Evolutionary conservation across 2,329 filamentous ascomycete genomes (phyloP).

Genomic region (Fusarium citri): DNA sequence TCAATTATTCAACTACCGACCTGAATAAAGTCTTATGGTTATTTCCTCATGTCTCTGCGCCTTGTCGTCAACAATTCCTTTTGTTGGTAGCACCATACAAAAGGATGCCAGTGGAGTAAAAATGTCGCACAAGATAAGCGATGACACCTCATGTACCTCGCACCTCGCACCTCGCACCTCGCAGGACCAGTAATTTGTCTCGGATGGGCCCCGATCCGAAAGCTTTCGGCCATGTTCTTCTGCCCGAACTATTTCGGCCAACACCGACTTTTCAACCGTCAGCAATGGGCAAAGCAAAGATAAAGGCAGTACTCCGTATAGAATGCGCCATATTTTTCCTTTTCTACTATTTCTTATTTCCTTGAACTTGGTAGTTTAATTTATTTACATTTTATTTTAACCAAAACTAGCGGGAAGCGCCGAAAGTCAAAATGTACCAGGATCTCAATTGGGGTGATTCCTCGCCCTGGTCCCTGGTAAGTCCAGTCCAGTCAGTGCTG

Average conservation of each 20-base stretch:
- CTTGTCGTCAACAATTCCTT: not conserved
- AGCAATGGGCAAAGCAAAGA: not conserved
- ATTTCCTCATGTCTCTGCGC: not conserved
- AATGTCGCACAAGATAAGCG: not conserved
- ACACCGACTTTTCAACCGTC: conserved; percentile 24
- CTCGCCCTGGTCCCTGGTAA: not conserved
- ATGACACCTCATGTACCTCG: not conserved
- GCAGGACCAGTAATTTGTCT: not conserved
- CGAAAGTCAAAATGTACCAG: conserved; percentile 4
- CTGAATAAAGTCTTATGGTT: not conserved
- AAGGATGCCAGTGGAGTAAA: not conserved
- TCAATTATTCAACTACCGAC: not conserved
- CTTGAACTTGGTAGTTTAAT: not conserved
- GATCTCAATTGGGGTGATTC: not conserved
- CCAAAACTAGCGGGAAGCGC: not conserved
- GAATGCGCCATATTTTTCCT: not conserved
- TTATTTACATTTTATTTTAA: not conserved
- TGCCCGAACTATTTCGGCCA: conserved; percentile 29
- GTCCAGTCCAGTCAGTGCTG: not conserved
- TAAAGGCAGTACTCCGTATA: not conserved
- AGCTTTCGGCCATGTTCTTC: conserved; percentile 23
- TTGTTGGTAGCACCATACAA: no score
- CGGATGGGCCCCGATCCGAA: not conserved
- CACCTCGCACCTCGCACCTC: no score
- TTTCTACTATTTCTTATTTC: not conserved